Evolutionary conservation across 2,329 filamentous ascomycete species (phyloP), one percentile per base, ranked within the genome.

Genomic region (Thielaviopsis musarum): DNA sequence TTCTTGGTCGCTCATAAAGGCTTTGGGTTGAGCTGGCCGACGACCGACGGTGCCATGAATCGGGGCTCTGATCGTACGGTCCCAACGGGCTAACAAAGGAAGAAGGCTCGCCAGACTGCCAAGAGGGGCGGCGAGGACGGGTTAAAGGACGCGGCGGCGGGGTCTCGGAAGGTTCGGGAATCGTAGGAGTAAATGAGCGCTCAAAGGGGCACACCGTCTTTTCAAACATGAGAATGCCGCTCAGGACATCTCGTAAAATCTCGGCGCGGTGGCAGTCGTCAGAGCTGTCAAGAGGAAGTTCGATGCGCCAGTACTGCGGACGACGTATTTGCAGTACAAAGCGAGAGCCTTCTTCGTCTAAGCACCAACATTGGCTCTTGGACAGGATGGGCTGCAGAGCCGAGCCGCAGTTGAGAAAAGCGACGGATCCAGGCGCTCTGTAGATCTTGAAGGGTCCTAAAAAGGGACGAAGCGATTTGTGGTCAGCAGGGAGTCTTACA

Each of bases 361-460:
- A 86, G 69, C 87, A 94, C 91, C 91, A 96, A 68, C 87, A 94
- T 70, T 95, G 90, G 61, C 89, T 94, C 69, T 88, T 88, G 24
- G 88, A 88, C 57, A 96, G 73, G 63, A 96, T 93, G 12, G 91
- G 87, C 66, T 93, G 88, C 19, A 95, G 77, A 17, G 91, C 84
- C 59, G 82, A 83, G 62, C 88, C 88, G 64, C 89, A 95, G 70
- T 87, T 91, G 10, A 96, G 77, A 66, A 95, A 96, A 13, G 88
- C 87, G 17, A 93, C 88, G 10, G 88, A 88, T 21, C 88, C 87
- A 7, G 87, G 87, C 38, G 93, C 86, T 66, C 87, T 84, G 69
- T 96, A 95, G 63, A 96, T 88, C 63, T 85, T 81, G 62, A 96
- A 78, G 1, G 83, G 79, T 1, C 89, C 90, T 81, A 41, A 13